Evolutionary conservation across 768 basidiomycete species (phyloP), one percentile per base, ranked within the genome.

Genomic region (Holtermanniella nyarrowii): DNA sequence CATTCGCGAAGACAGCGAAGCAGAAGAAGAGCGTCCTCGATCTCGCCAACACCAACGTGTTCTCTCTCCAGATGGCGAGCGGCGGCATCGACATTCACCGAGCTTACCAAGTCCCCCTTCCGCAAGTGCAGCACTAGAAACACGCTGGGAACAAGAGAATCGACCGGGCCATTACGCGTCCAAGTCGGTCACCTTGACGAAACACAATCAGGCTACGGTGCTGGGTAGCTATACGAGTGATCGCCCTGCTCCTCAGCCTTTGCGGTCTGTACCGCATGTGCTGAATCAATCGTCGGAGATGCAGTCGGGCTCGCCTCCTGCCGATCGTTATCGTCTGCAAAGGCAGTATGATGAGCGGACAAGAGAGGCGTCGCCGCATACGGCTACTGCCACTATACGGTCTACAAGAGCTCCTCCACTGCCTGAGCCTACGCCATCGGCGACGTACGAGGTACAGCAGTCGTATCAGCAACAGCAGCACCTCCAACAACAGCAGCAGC

Each of bases 101-200:
- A 37, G 31, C 31, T 37, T 37, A 16, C 31, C 31, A 7, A 37
- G 31, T 37, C 31, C 31, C 16, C 31, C 31, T 16, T 37, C 31
- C 16, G 16, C 31, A 16, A 37, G 31, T 16, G 10, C 31, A 7
- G 31, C 31, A 16, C 31, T 37, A 7, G 31, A 37, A 37, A 7
- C 31, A 22, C 45, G 42, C 20, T 27, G 39, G 23, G 56, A 57
- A 26, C 56, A 50, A 48, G 56, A 57, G 26, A 53, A 53, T 23
- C 31, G 48, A 11, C 52, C 52, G 11, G 48, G 31, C 31, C 31
- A 37, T 37, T 37, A 37, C 31, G 25, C n/a, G 20, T 26, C 26
- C 26, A n/a, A 39, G 26, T 42, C 11, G 41, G 16, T 23, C 44
- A n/a, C 20, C 26, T 10, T 23, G 4, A 5, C 18, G n/a, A 23